Conservation (phyloP, 2,329 filamentous ascomycete genomes). For the Claviceps lovelessii region DNA sequence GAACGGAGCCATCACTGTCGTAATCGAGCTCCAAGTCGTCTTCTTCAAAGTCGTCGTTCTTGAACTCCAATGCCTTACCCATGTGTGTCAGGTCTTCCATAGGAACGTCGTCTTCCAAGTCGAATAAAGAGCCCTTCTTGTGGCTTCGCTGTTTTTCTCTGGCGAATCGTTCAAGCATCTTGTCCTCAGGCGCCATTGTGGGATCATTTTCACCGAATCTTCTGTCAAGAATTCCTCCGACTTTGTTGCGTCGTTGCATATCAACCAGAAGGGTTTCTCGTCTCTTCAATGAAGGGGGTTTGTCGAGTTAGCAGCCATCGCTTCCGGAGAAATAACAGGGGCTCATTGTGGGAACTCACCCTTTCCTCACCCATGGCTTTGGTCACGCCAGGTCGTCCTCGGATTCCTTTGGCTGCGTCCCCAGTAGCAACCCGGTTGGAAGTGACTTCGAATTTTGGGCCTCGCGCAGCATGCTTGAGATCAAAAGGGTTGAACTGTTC, state of each 20-base stretch:
- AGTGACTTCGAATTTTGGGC: conserved; percentile 74
- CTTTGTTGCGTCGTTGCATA: conserved; percentile 77
- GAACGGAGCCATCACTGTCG: conserved; percentile 42
- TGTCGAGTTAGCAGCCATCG: conserved; percentile 7
- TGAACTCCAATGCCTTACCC: conserved; percentile 58
- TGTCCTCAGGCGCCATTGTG: conserved; percentile 83
- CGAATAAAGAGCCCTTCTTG: conserved; percentile 70
- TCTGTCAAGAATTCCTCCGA: conserved; percentile 81
- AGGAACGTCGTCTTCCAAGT: conserved; percentile 62
- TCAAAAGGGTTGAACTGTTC: conserved; percentile 98
- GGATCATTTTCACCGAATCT: conserved; percentile 94
- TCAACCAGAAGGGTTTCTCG: conserved; percentile 76
- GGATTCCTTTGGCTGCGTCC: conserved; percentile 41
- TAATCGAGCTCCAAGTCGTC: conserved; percentile 51
- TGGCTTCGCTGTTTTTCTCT: conserved; percentile 68
- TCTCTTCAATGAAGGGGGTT: conserved; percentile 32
- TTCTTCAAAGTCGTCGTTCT: conserved; percentile 64
- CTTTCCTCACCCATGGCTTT: conserved; percentile 79
- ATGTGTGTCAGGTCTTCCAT: conserved; percentile 62
- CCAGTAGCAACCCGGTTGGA: conserved; percentile 43
- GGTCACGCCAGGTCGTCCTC: conserved; percentile 66
- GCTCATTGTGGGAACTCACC: conserved; percentile 30
- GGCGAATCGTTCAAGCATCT: conserved; percentile 81
- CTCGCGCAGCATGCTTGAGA: conserved; percentile 63
- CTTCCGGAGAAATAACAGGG: background rate